Base-by-base conservation (phyloP, 1,284 basidiomycete species). In the Apiotrichum porosum region DNA sequence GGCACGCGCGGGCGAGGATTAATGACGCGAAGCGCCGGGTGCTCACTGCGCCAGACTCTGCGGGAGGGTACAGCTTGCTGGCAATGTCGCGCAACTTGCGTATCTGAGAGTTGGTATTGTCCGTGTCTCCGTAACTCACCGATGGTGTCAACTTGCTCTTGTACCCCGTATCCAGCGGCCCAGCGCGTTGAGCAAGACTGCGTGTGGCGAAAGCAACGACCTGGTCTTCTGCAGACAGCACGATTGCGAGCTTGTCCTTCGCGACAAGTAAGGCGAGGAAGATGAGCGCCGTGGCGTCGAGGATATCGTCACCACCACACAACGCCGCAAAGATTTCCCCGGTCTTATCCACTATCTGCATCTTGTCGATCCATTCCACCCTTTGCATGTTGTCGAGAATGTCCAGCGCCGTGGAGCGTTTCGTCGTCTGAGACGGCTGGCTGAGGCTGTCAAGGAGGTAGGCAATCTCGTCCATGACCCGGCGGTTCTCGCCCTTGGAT, bases 381-480 rank as follows among this genome's bases (percentile, higher is more conserved):
- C 61, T 57, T 31, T 54, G 55, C 65, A 71, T 68, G 42, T 63
- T 67, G 9, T 47, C 40, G 10, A 73, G 51, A 1, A 72, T 51
- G 39, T 73, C 71, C 8, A 65, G 44, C 6, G 63, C 58, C 44
- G 69, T 71, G 44, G 58, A 52, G 13, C 64, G 51, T 37, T 51
- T 51, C 17, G 63, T 55, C 0, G 56, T 51, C 6, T 45, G 52
- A 4, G 42, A 13, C 8, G 54, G 22, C 43, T 65, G 61, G 2
- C 38, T 35, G 2, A 73, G 48, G 1, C 65, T 65, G 10, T 69
- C 67, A 2, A 68, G 44, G 15, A 71, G 52, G 41, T 63, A 68
- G 5, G 47, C 57, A 3, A 72, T 34, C 52, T 73, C 69, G 48
- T 72, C 71, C 56, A 68, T 60, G 52, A 72, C 69, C 13, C 63